Evolutionary conservation across 2,329 filamentous ascomycete genomes (phyloP).

Genomic region (Paecilomyces variotii): DNA sequence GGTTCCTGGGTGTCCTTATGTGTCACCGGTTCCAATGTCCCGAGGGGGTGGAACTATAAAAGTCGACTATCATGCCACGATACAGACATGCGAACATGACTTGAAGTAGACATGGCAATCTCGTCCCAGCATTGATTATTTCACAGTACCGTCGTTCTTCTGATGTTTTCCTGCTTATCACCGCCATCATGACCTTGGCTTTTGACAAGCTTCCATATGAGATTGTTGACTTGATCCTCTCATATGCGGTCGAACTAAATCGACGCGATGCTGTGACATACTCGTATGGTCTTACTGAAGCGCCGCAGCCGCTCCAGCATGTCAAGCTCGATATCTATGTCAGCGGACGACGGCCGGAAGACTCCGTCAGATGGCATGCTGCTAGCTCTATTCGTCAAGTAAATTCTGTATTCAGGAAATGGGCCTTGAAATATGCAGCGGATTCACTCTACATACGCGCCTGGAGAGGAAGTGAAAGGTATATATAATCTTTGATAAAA

Average conservation of each 20-base stretch:
- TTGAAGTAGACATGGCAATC: background rate
- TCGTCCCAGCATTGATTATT: background rate
- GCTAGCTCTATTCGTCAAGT: slow-evolving; percentile 42
- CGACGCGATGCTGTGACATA: slow-evolving; percentile 39
- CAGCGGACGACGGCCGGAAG: slow-evolving; percentile 43
- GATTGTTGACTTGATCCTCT: slow-evolving; percentile 45
- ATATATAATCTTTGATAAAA: background rate
- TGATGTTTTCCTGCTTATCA: background rate
- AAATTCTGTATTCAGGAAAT: slow-evolving; percentile 45
- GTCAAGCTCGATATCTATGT: slow-evolving; percentile 41
- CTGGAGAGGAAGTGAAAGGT: slow-evolving; percentile 47
- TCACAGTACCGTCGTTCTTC: background rate
- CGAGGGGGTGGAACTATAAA: background rate
- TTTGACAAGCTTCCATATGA: slow-evolving; percentile 46
- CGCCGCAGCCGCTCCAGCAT: slow-evolving; percentile 39
- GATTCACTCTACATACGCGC: slow-evolving; percentile 44
- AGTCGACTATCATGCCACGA: background rate
- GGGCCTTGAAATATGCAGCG: slow-evolving; percentile 45
- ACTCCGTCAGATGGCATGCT: slow-evolving; percentile 46
- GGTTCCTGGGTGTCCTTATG: background rate
- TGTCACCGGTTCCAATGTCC: background rate
- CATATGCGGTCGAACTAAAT: slow-evolving; percentile 41
- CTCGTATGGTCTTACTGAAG: slow-evolving; percentile 47
- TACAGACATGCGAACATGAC: background rate
- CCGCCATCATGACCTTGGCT: background rate